Conservation (phyloP, 1,284 basidiomycete genomes). For the Phylloporus gajari region DNA sequence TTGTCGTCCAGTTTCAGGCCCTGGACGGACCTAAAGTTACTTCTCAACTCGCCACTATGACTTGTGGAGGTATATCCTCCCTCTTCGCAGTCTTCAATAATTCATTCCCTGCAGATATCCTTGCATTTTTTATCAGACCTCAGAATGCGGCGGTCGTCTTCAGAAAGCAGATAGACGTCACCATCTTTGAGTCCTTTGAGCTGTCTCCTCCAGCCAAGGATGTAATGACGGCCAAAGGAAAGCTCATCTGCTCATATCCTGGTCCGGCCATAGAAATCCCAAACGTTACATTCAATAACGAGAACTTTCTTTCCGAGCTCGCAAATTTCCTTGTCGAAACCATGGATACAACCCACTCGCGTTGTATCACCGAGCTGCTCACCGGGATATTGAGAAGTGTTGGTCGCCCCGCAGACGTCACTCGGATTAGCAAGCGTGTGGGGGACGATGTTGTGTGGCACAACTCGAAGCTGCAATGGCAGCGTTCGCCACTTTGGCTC, state of each 20-base stretch:
- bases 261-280: constrained; percentile 46
- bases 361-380: background rate
- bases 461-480: background rate
- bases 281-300: constrained; percentile 25
- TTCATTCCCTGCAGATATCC: constrained; percentile 28
- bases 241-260: constrained; percentile 49
- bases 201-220: constrained; percentile 29
- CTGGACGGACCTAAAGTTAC: constrained; percentile 10
- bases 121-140: constrained; percentile 43
- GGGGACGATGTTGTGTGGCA: background rate
- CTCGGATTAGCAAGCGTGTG: background rate
- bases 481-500: background rate
- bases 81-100: rapidly evolving
- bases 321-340: constrained; percentile 36
- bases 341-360: background rate
- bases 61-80: constrained; percentile 21
- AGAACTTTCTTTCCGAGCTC: constrained; percentile 37
- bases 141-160: constrained; percentile 52
- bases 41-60: constrained; percentile 29
- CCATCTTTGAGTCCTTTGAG: constrained; percentile 51
- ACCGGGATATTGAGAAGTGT: background rate
- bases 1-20: constrained; percentile 13
- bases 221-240: constrained; percentile 47
- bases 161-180: constrained; percentile 31
- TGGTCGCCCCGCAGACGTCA: background rate